Conservation (phyloP, 371 early-diverging fungal species). For the Zychaea mexicana region DNA sequence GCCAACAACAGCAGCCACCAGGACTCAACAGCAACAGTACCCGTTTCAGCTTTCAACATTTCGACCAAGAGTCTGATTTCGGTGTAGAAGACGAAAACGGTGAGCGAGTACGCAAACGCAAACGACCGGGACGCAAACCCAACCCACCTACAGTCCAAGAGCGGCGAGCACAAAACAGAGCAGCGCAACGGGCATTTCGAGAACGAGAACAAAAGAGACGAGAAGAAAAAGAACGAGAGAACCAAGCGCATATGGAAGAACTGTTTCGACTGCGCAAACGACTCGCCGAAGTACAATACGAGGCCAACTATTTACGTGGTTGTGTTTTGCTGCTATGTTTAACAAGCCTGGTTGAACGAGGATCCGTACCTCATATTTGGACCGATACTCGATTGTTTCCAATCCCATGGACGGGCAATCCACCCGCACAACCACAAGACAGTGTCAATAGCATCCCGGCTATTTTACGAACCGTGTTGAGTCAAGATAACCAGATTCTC, state of each 20-base stretch:
- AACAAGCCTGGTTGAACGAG: constrained; percentile 26
- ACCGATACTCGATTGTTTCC: constrained; percentile 29
- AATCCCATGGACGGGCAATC: background rate
- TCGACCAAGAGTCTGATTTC: constrained; percentile 42
- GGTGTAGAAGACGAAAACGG: constrained; percentile 38
- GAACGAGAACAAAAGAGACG: constrained; percentile 33
- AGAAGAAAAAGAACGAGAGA: constrained; percentile 28
- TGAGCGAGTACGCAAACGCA: constrained; percentile 32
- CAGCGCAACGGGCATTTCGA: constrained; percentile 40
- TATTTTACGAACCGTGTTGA: constrained; percentile 14
- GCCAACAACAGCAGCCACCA: background rate
- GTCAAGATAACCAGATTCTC: constrained; percentile 10
- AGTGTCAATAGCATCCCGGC: constrained; percentile 13
- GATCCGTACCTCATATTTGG: constrained; percentile 40
- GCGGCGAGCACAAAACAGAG: constrained; percentile 52
- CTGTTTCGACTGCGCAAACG: constrained; percentile 19
- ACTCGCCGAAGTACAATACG: constrained; percentile 30
- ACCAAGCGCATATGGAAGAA: constrained; percentile 23
- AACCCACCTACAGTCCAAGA: constrained; percentile 42
- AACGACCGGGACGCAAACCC: constrained; percentile 46
- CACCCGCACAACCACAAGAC: constrained; percentile 1
- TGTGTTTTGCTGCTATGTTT: constrained; percentile 32
- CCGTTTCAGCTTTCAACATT: constrained; percentile 35
- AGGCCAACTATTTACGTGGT: constrained; percentile 40
- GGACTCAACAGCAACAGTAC: background rate